These are phyloP conservation scores for Mentha longifolia DNA, from an alignment of 257 asterid species.

Conservation along the genomic window DNA sequence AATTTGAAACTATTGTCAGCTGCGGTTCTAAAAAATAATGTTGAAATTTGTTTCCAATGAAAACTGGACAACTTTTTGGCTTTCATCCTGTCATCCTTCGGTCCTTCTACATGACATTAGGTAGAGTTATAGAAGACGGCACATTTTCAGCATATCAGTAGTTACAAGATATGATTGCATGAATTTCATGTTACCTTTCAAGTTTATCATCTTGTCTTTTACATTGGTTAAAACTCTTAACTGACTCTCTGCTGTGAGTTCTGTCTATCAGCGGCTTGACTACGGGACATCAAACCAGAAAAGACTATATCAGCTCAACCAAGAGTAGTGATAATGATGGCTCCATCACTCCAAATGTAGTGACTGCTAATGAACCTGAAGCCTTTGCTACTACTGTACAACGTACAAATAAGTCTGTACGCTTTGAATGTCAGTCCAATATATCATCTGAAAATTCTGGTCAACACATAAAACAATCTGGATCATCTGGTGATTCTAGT, in stretches of 20 bases:
- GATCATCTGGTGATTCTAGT: slow-evolving; percentile 42
- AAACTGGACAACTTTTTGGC: not conserved
- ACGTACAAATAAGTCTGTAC: slow-evolving; percentile 63
- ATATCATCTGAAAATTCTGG: slow-evolving; percentile 49
- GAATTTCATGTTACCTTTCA: not conserved
- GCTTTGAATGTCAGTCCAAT: slow-evolving; percentile 57
- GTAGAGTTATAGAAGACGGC: not conserved
- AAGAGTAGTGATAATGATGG: slow-evolving; percentile 41
- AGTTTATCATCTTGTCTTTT: slow-evolving; percentile 4
- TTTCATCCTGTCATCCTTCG: not conserved
- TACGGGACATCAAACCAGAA: slow-evolving; percentile 39
- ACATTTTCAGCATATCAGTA: slow-evolving; percentile 6
- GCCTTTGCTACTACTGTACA: slow-evolving; percentile 43
- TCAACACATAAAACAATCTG: slow-evolving; percentile 42
- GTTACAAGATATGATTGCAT: not conserved
- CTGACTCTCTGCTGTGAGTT: slow-evolving; percentile 23
- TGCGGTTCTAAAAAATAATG: slow-evolving; percentile 1
- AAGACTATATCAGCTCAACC: slow-evolving; percentile 41
- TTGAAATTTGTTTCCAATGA: not conserved
- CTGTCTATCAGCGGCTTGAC: slow-evolving; percentile 48
- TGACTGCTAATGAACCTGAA: slow-evolving; percentile 22
- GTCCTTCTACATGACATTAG: not conserved
- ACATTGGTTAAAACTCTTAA: slow-evolving; percentile 5
- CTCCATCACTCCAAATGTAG: slow-evolving; percentile 34
- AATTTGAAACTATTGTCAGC: slow-evolving; percentile 15